Conservation (phyloP, 176 grass and related monocot genomes). For the Triticum dicoccoides region DNA sequence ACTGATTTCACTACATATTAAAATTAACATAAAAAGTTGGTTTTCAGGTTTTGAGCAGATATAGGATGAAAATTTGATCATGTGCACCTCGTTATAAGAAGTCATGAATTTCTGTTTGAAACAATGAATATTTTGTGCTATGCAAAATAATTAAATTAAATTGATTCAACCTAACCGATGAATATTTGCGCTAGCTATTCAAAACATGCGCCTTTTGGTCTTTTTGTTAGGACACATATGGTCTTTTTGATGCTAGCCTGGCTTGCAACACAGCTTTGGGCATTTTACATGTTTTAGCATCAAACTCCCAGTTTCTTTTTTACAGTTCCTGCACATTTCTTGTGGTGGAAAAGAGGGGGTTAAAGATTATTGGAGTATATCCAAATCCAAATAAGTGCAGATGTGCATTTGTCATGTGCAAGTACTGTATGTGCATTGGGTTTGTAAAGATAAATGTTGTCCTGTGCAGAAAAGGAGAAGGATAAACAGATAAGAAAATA, state of each 20-base stretch:
- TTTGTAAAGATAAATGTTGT: too few relatives aligned
- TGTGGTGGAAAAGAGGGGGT: not conserved
- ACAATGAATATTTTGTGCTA: not conserved
- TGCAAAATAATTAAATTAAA: not conserved
- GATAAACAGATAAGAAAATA: too few relatives aligned
- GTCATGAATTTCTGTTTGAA: not conserved
- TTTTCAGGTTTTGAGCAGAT: not conserved
- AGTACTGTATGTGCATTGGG: too few relatives aligned
- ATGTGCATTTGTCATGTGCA: too few relatives aligned
- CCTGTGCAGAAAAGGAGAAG: too few relatives aligned
- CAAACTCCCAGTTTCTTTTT: not conserved
- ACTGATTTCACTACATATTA: not conserved
- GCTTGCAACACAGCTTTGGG: too few relatives aligned
- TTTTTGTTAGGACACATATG: not conserved
- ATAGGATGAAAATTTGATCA: not conserved
- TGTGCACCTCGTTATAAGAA: not conserved
- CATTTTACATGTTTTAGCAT: not conserved
- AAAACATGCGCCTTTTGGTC: not conserved
- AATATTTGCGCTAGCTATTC: not conserved
- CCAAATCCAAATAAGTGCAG: too few relatives aligned
- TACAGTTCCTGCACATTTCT: not conserved
- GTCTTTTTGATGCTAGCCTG: too few relatives aligned
- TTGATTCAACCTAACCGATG: not conserved
- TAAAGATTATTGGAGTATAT: not conserved
- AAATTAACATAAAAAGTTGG: not conserved